Base-by-base conservation (phyloP, 1,139 yeast species). In the Taphrina betulina region DNA sequence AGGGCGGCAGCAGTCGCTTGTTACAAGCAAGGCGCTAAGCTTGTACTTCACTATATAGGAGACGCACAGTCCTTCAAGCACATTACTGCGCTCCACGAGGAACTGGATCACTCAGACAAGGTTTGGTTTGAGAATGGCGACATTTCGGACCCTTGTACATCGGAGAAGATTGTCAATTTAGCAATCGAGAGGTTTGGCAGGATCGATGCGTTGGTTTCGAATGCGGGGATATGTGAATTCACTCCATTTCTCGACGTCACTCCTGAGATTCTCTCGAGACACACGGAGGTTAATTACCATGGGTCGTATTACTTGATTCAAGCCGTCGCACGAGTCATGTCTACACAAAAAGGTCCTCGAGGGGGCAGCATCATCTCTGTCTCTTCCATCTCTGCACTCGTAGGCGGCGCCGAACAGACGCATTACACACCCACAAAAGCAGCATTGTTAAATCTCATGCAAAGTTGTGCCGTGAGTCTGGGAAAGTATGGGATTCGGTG, bases 381-480 rank as follows among this genome's bases (percentile, higher is more conserved):
- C 34, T 69, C 75, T 26, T 69, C 75, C 53, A 73, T 75, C 60
- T 70, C 75, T 51, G 78, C 75, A 63, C 75, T 79, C 45, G 78
- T 76, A 53, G 79, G 79, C 65, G 73, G 75, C 43, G 83, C 81
- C 14, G 76, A 77, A 65, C 72, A 75, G 61, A 79, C 82, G 16
- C 80, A 79, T 66, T 79, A 78, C 63, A 77, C 81, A 12, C 77
- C 82, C 58, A 79, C 80, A 65, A 82, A 82, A 24, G 83, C 82
- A 1, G 78, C 77, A n/a, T 67, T 75, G 60, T 81, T 78, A 61
- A 33, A 77, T 75, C 70, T 79, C 59, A 75, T 79, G 33, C 75
- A 72, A 65, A 78, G 81, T 3, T 70, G 79, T 60, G 80, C 82
- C 5, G 74, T 78, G 34, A 77, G 79, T 24, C 75, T 78, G 60